phyloP scores from a whole-genome alignment of 495 filamentous ascomycete species.

The Beverwykella pulmonaria region DNA sequence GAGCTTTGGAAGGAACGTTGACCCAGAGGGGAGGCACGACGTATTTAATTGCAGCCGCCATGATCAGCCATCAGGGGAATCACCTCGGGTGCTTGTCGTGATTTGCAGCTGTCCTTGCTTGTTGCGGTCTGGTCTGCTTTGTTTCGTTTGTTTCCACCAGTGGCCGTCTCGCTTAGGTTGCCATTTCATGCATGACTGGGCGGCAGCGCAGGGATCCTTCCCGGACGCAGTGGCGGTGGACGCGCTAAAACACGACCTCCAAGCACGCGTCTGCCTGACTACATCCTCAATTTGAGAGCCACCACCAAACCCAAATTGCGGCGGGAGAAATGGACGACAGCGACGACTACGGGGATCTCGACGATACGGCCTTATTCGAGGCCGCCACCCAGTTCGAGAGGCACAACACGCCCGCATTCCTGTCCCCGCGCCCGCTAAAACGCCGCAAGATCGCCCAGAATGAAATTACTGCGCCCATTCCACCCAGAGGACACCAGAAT shows the following conservation, averaged over 20 bases:
- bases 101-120: background rate
- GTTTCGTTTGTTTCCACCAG: background rate
- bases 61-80: background rate
- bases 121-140: background rate
- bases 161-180: background rate
- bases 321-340: constrained; percentile 39
- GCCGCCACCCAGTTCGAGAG: constrained; percentile 43
- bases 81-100: background rate
- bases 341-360: constrained; percentile 44
- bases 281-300: background rate
- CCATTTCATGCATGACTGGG: background rate
- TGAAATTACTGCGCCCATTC: constrained; percentile 22
- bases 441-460: constrained; percentile 27
- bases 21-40: background rate
- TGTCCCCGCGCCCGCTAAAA: constrained; percentile 28
- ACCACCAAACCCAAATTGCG: background rate
- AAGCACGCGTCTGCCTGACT: constrained; percentile 12
- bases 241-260: constrained; percentile 18
- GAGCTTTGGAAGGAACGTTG: background rate
- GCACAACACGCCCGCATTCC: constrained; percentile 32
- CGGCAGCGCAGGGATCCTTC: background rate
- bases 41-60: background rate
- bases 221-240: background rate
- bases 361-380: constrained; percentile 42
- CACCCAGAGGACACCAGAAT: constrained; percentile 11